Evolutionary conservation across 75 land plant genomes (phyloP).

Genomic region (Pinus albicaulis): DNA sequence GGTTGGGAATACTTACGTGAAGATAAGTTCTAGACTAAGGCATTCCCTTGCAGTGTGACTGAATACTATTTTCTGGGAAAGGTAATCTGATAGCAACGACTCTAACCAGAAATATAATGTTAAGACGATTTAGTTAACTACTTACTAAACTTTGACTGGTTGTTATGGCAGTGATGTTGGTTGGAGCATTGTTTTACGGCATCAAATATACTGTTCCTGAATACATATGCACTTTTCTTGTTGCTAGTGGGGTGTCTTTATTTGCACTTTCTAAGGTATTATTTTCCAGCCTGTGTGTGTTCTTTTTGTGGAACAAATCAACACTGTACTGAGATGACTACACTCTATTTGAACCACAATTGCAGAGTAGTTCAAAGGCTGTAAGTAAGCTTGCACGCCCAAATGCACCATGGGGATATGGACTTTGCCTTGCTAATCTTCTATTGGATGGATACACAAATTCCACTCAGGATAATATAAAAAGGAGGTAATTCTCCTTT

Average conservation of each 20-base stretch:
- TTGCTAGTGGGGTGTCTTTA: constrained; percentile 95
- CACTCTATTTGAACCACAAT: background rate
- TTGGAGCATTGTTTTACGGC: constrained; percentile 91
- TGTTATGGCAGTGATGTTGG: constrained; percentile 82
- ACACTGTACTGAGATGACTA: background rate
- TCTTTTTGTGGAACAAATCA: background rate
- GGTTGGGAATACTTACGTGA: no score
- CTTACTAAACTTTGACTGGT: background rate
- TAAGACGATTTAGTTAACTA: background rate
- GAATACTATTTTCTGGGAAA: no score
- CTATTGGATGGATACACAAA: constrained; percentile 98
- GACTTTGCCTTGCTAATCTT: constrained; percentile 82
- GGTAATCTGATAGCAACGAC: no score
- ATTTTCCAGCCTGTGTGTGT: background rate
- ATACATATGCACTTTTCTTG: constrained; percentile 86
- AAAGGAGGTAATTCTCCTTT: constrained; percentile 43
- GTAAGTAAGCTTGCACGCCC: constrained; percentile 89
- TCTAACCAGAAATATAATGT: no score
- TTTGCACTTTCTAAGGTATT: constrained; percentile 92
- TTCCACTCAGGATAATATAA: constrained; percentile 95
- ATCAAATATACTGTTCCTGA: constrained; percentile 86
- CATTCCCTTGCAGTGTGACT: no score
- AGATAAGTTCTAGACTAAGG: no score
- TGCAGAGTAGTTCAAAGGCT: constrained; percentile 80
- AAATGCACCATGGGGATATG: constrained; percentile 93